Base-by-base conservation (phyloP, 108 stramenopile genomes). In the Nitzschia sp. region DNA sequence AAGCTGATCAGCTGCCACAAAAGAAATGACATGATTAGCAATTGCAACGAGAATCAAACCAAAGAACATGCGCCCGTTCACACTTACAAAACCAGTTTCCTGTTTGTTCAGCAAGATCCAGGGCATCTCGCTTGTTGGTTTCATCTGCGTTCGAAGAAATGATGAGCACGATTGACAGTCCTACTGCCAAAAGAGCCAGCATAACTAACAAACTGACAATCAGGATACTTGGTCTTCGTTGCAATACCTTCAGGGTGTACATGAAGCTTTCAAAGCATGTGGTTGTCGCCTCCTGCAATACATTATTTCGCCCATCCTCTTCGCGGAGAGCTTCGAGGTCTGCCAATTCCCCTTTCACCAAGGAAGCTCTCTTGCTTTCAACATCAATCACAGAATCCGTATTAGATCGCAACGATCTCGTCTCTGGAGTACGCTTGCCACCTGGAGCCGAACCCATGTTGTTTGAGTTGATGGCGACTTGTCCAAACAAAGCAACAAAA, bases 21-120 rank as follows among this genome's bases (percentile, higher is more conserved):
- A 57, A 2, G 9, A 51, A 14, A 40, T 12, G 6, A 54, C 26
- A 10, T n/a, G 65, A 66, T 21, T 63, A 21, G 37, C 6, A 15
- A 66, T 2, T 3, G n/a, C 25, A 2, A 2, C 17, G 2, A 48
- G 52, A 63, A 53, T 12, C 7, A 29, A 3, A 1, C 12, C 12
- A 1, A 12, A 7, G 3, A 1, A 54, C 22, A 20, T 8, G 8
- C 15, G 2, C 43, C 5, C 2, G 2, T 25, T n/a, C 8, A 7
- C 6, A 59, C 69, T 58, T 63, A 71, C 61, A 66, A 51, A 80
- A 80, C 73, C 73, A 80, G 43, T 34, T 12, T 41, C 73, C 79
- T 12, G 79, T 80, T 25, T 75, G 69, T 40, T 55, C 38, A 6
- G 79, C 69, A 1, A 80, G 50, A 51, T 69, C 68, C 38, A 57